phyloP scores from a whole-genome alignment of 805 yeast species.

The Yarrowia hollandica region DNA sequence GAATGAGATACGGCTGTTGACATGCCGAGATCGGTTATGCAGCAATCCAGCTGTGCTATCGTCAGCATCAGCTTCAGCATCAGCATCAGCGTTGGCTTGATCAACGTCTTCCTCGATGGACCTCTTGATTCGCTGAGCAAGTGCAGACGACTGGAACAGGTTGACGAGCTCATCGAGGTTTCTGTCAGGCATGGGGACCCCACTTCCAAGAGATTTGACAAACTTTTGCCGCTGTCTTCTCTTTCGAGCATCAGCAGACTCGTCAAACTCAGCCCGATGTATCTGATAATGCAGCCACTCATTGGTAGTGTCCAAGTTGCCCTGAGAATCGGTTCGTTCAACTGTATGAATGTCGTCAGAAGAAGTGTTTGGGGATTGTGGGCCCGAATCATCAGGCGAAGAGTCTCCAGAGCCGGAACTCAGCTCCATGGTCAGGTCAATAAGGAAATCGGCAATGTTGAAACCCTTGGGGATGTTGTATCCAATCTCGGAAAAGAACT shows the following conservation, averaged over 20 bases:
- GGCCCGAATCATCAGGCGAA: conserved; percentile 11
- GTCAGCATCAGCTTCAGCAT: conserved; percentile 33
- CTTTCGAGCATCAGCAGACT: conserved; percentile 8
- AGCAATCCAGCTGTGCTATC: conserved; percentile 28
- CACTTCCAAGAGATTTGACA: conserved; percentile 12
- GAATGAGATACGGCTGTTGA: conserved; percentile 7
- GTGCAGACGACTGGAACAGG: conserved; percentile 37
- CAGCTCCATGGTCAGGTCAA: conserved; percentile 80
- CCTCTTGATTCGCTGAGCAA: conserved; percentile 30
- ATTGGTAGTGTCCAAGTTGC: conserved; percentile 55
- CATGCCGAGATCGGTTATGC: neutral
- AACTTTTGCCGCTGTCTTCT: conserved; percentile 15
- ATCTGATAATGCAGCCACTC: conserved; percentile 88
- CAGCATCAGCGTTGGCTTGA: conserved; percentile 34
- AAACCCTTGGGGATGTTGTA: conserved; percentile 84
- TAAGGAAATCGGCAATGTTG: conserved; percentile 89
- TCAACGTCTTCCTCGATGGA: conserved; percentile 35
- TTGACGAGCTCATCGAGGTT: conserved; percentile 38
- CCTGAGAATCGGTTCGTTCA: conserved; percentile 34
- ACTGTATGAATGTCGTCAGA: conserved; percentile 34
- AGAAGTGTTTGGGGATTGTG: neutral
- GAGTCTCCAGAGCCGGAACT: conserved; percentile 30
- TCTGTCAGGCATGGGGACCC: conserved; percentile 11
- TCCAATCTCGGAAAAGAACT: conserved; percentile 73
- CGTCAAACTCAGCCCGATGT: conserved; percentile 68